phyloP scores from a whole-genome alignment of 225 moss, liverwort and hornwort species.

The Takakia lepidozioides region DNA sequence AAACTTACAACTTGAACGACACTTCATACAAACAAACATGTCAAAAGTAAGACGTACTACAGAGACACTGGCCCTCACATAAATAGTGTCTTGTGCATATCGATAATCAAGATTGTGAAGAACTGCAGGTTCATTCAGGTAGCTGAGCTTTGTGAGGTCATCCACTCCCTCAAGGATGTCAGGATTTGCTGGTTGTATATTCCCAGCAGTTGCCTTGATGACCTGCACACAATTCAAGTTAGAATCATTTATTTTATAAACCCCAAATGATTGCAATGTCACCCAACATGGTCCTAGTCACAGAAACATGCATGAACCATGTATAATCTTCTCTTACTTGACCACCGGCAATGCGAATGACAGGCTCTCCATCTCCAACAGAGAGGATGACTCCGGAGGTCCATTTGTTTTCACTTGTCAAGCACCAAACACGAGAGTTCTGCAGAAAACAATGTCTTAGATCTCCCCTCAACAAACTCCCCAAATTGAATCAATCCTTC shows the following conservation, averaged over 20 bases:
- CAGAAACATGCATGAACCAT: too few species aligned
- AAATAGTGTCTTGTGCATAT: constrained; percentile 84
- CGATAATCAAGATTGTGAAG: constrained; percentile 86
- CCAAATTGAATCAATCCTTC: too few species aligned
- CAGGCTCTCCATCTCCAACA: constrained; percentile 66
- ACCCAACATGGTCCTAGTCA: too few species aligned
- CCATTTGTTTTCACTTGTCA: constrained; percentile 69
- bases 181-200: constrained; percentile 86
- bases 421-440: constrained; percentile 61
- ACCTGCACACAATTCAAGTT: constrained; percentile 38
- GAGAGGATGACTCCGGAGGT: constrained; percentile 63
- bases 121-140: constrained; percentile 95
- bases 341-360: constrained; percentile 42
- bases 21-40: too few species aligned
- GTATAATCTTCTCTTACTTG: constrained; percentile 53
- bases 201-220: constrained; percentile 52
- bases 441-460: too few species aligned
- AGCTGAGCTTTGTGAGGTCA: constrained; percentile 93
- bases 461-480: too few species aligned
- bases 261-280: too few species aligned
- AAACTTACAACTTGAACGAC: too few species aligned
- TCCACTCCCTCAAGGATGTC: constrained; percentile 95
- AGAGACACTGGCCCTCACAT: constrained; percentile 84
- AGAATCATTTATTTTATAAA: too few species aligned
- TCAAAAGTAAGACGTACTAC: too few species aligned